These are phyloP conservation scores for Piper betle DNA, from an alignment of 164 flowering plant species.

Conservation along the genomic window DNA sequence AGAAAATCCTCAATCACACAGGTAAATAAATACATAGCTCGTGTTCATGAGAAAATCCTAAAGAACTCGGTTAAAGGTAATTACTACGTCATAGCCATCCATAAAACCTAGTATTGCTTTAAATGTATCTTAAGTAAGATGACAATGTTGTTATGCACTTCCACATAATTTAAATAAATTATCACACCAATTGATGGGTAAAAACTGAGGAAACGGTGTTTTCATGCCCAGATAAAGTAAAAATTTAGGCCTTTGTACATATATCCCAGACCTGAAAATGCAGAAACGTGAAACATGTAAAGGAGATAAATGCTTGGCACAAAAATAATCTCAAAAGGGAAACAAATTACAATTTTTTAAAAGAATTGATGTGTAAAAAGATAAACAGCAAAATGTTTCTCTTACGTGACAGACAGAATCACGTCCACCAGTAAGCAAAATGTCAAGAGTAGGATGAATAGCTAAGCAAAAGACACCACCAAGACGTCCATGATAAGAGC, in stretches of 20 bases:
- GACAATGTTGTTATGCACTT: neutral
- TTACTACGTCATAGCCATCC: neutral
- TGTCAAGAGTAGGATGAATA: conserved; percentile 86
- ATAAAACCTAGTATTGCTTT: neutral
- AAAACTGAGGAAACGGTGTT: conserved; percentile 98
- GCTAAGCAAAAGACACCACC: conserved; percentile 99
- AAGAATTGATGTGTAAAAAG: no score
- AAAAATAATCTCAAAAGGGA: neutral
- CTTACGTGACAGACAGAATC: conserved; percentile 98
- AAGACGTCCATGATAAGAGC: conserved; percentile 96
- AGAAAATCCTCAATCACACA: no score
- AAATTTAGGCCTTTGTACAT: conserved; percentile 79
- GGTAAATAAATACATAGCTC: no score
- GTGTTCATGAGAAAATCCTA: no score
- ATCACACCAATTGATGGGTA: conserved; percentile 76
- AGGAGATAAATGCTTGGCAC: neutral
- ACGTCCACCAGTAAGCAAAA: conserved; percentile 95
- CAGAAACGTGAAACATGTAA: neutral
- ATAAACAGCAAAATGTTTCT: neutral
- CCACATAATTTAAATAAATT: neutral
- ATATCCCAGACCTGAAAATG: conserved; percentile 87
- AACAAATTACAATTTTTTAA: neutral
- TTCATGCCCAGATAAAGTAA: conserved; percentile 92
- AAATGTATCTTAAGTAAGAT: neutral
- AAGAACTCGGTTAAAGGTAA: neutral